Evolutionary conservation across 179 eudicot genomes (phyloP).

Genomic region (Silene coronaria): DNA sequence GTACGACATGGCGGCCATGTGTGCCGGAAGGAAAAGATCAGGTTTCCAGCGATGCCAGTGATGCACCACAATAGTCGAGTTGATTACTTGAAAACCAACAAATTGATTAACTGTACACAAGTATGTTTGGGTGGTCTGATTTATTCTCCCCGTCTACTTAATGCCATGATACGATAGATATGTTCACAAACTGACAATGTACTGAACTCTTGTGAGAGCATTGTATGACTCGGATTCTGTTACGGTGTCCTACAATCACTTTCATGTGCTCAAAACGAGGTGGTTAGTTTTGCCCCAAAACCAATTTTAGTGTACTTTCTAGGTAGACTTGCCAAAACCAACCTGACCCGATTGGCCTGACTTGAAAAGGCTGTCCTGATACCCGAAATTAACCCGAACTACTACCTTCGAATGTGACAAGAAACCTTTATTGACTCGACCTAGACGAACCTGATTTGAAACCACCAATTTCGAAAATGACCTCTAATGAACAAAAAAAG

Average conservation of each 20-base stretch:
- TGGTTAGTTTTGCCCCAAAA: no score
- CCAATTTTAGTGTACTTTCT: no score
- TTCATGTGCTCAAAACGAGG: not conserved
- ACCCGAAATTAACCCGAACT: no score
- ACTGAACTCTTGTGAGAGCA: not conserved
- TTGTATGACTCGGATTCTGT: no score
- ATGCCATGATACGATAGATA: not conserved
- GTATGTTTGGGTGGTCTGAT: not conserved
- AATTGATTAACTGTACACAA: not conserved
- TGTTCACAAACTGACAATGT: not conserved
- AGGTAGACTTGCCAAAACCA: no score
- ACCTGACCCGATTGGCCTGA: no score
- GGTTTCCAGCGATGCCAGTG: not conserved
- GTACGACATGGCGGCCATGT: constrained; percentile 68
- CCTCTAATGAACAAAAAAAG: no score
- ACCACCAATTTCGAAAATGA: no score
- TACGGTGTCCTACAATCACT: not conserved
- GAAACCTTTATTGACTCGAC: no score
- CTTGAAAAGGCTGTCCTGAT: no score
- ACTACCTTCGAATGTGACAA: no score
- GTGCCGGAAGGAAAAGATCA: constrained; percentile 26
- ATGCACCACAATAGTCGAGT: not conserved
- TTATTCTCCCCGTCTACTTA: not conserved
- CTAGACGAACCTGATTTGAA: no score
- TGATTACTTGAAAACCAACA: not conserved